Base-by-base conservation (phyloP, 208 protist genomes). In the Naegleria lovaniensis region DNA sequence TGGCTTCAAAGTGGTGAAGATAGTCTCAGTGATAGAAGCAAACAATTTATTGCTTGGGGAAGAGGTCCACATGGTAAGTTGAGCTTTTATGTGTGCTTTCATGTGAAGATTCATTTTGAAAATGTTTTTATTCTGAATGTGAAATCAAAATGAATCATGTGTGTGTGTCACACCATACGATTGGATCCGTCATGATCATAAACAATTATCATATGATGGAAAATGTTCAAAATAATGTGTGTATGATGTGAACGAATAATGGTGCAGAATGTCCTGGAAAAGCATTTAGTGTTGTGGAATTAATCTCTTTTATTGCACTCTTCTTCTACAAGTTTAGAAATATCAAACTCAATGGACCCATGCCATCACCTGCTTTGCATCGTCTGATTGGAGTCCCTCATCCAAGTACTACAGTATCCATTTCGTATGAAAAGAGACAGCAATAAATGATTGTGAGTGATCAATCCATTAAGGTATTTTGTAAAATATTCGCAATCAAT, bases 261-360 rank as follows among this genome's bases (percentile, higher is more conserved):
- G 5, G 15, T 58, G 15, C 5, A 67, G 55, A 39, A 58, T 88
- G 85, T 58, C 85, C 85, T 36, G 85, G 85, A n/a, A 88, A 39
- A 58, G 43, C 9, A 19, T 88, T 88, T n/a, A 25, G n/a, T 22
- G 25, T 88, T 33, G 9, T 33, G 29, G 85, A 88, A 58, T 58
- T 88, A 41, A 15, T 88, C 4, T 33, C 13, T n/a, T 88, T 88
- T 29, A 29, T 88, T n/a, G 85, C 85, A 19, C 19, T 58, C 51
- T 88, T 88, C 25, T 58, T 88, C 43, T 29, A 88, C 39, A 88
- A 88, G 41, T 88, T 88, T 38, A 51, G n/a, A 58, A 51, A 48
- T 39, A 39, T 88, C 7, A 51, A n/a, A 58, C 9, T 88, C 1
- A 58, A 29, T 58, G 85, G 13, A 15, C 25, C 29, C 6, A 40